Evolutionary conservation across 2,329 filamentous ascomycete species (phyloP), one percentile per base, ranked within the genome.

Genomic region (Pseudocercospora ulei): DNA sequence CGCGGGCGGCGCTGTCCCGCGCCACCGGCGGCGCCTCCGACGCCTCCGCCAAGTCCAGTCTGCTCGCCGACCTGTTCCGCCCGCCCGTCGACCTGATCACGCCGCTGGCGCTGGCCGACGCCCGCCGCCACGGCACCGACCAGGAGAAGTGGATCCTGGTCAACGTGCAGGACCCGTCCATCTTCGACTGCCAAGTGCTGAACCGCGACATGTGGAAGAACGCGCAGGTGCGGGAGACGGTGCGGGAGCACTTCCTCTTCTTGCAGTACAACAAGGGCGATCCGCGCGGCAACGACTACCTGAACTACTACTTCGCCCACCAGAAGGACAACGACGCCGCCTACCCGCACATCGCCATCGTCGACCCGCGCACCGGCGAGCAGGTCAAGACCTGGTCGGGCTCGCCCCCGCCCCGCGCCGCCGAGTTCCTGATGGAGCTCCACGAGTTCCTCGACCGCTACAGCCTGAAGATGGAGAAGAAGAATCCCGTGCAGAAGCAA

Each of bases 171-270:
- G 87, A 98, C 58, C 76, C 83, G 49, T 82, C 82, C 22, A 79
- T 94, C 55, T 98, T 98, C 61, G 82, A 90, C 61, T 98, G 90
- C 61, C 90, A 98, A 60, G 74, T 83, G 2, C 68, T 98, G 11
- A 98, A 98, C 58, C 75, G 90, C 28, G 90, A 98, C 59, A 77
- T 96, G 38, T 98, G 90, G 90, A 95, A 95, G 64, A 82, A 95
- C 52, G 62, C 73, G 11, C 72, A 78, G 2, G 76, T 98, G 41
- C 76, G 74, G 53, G 76, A 82, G n/a, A 75, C 92, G 1, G 71
- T 98, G 18, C 75, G 75, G 53, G 88, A 95, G 58, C 87, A 92
- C 64, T 98, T 98, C 59, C 73, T 98, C 51, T 98, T 98, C 62
- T 66, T 98, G 53, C 90, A 98, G 57, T 96, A 90, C 65, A 77